Evolutionary conservation across 257 asterid species (phyloP), one percentile per base, ranked within the genome.

Genomic region (Solanum arcanum): DNA sequence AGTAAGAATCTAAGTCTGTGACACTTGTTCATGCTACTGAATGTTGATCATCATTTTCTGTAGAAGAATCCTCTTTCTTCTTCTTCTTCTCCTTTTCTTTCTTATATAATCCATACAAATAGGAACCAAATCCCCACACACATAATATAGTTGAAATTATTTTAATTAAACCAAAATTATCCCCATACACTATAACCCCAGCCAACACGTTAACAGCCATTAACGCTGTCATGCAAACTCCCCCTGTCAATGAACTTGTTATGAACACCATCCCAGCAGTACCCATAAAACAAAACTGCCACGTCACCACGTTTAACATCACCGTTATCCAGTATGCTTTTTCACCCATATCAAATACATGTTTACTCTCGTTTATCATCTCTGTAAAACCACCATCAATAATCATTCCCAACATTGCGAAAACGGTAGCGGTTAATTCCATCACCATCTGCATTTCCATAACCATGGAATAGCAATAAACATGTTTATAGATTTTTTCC

Each of bases 221-320:
- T 56, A 95, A 77, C 73, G 98, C 97, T 85, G 98, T 94, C 96
- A 90, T 91, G 93, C 98, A 94, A 2, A 93, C 88, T 89, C 96
- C 96, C 0, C 98, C 92, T 0, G 94, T 94, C 86, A 95, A 59
- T 69, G 97, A 94, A 87, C 97, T 90, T 66, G 96, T 95, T 87
- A 95, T 21, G 84, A 95, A 94, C 76, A 95, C 94, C 94, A 95
- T 91, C 3, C 96, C 98, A 3, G 98, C 97, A 1, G 96, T 95
- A 18, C 98, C 97, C 93, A 94, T 35, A 89, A 95, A 95, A 83
- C 93, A 88, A 5, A 95, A 21, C 90, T 94, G 98, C 97, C 98
- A 95, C 23, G 92, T 77, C 13, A 93, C 70, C 27, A 91, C 3
- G 16, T 68, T 89, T 37, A 88, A 88, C 3, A 12, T 88, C 47